Evolutionary conservation across 2,329 filamentous ascomycete species (phyloP), one percentile per base, ranked within the genome.

Genomic region (Xylaria multiplex): DNA sequence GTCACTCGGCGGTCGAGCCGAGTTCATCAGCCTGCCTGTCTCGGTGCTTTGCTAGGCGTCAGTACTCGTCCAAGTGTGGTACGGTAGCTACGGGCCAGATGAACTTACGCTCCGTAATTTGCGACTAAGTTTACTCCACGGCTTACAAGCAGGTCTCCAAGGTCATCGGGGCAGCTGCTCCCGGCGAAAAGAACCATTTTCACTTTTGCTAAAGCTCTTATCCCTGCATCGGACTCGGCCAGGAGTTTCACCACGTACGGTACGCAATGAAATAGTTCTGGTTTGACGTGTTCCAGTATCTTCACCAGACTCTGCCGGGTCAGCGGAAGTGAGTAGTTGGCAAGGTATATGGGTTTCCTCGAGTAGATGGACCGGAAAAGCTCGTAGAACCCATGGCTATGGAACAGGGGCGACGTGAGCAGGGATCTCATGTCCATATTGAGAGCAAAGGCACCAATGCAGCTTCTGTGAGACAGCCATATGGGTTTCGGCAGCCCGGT

Each of bases 221-320:
- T 79, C 0, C 86, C 87, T 11, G 82, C 81, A 1, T 82, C 76
- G 0, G 82, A 82, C 72, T 89, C 87, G 0, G 83, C 81, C 0
- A 89, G 78, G 1, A 89, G 76, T 68, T 88, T 87, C 45, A 89
- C 73, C 0, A 84, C 81, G 65, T 88, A 89, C 0, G 87, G 87
- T 2, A 89, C 87, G 27, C 79, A 81, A 66, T 86, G 83, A 57
- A 88, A 81, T 45, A 84, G 81, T 56, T 88, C 79, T 0, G 83
- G 79, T 45, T 80, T 73, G 27, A 80, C 72, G 0, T 74, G 72
- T 2, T 76, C 72, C 73, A 85, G 75, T 3, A 79, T 80, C 22
- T 77, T 74, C 0, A 84, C 71, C 8, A 85, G 71, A 40, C 79
- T 78, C 27, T 76, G 75, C 3, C 78, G 79, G 0, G 86, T 86